A percentile compares a stretch with the other conserved stretches of the same genome.
Conservation (phyloP, 1,284 basidiomycete genomes). For the Naganishia cerealis region DNA sequence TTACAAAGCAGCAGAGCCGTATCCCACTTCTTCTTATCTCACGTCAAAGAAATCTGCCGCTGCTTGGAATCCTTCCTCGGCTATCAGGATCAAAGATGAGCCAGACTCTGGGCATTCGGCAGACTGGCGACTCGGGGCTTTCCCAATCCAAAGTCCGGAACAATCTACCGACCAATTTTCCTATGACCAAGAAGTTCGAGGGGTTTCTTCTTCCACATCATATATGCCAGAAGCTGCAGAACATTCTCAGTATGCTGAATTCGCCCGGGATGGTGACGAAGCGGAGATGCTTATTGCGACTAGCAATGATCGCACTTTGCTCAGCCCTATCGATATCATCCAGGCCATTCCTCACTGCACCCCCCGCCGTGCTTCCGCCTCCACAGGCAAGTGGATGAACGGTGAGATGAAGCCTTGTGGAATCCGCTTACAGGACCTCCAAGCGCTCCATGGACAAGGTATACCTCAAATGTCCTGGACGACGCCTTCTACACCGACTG, state of each 20-base stretch:
- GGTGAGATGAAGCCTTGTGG: neutral
- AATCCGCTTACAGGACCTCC: neutral
- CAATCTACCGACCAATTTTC: neutral
- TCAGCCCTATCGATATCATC: conserved; percentile 21
- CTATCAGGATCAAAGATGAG: neutral
- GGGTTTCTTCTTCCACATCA: neutral
- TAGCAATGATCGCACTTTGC: neutral
- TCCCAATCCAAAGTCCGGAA: neutral
- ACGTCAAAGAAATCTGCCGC: neutral
- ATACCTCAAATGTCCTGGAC: conserved; percentile 24
- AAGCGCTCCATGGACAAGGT: conserved; percentile 12
- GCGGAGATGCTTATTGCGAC: neutral
- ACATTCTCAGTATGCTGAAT: neutral
- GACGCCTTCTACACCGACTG: conserved; percentile 11
- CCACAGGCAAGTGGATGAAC: neutral
- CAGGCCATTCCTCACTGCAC: conserved; percentile 4
- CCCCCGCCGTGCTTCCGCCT: neutral
- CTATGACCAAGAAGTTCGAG: neutral
- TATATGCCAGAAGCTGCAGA: neutral
- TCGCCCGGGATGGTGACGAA: neutral
- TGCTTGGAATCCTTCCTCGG: neutral
- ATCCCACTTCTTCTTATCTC: conserved; percentile 5
- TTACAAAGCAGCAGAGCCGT: conserved; percentile 9
- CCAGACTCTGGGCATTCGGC: neutral
- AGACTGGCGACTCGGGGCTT: neutral